Evolutionary conservation across 73 alveolate species (phyloP).

Genomic region (Paraurostyla sp.): DNA sequence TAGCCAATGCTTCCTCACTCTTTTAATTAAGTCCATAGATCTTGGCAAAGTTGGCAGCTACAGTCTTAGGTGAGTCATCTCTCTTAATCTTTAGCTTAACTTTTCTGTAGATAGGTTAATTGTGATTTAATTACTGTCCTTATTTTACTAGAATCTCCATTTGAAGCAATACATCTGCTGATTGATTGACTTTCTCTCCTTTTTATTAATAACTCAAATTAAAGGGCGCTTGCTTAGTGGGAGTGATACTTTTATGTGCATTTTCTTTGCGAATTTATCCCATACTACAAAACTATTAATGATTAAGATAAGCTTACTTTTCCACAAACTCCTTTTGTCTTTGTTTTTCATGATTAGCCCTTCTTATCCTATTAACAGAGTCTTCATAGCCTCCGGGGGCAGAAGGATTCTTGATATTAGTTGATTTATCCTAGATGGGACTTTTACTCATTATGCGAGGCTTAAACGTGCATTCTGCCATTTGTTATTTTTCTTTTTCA

Average conservation of each 20-base stretch:
- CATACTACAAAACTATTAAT: slow-evolving; percentile 2
- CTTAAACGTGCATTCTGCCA: slow-evolving; percentile 29
- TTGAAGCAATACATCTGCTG: slow-evolving; percentile 8
- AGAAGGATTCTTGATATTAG: neutral
- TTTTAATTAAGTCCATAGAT: slow-evolving; percentile 39
- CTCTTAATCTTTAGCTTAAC: slow-evolving; percentile 45
- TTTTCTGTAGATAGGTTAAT: neutral
- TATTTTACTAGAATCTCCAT: slow-evolving; percentile 45
- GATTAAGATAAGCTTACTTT: neutral
- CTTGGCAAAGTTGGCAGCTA: slow-evolving; percentile 17
- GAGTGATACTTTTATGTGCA: neutral
- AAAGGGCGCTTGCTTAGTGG: slow-evolving; percentile 17
- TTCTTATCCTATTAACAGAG: slow-evolving; percentile 37
- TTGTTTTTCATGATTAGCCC: slow-evolving; percentile 25
- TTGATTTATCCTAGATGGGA: neutral
- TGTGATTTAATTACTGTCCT: slow-evolving; percentile 3
- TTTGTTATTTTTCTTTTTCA: slow-evolving; percentile 19
- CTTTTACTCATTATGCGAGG: slow-evolving; percentile 21
- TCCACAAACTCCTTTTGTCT: slow-evolving; percentile 46
- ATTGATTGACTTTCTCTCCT: neutral
- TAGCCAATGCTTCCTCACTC: slow-evolving; percentile 34
- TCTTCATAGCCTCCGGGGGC: slow-evolving; percentile 41
- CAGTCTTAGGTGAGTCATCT: slow-evolving; percentile 33
- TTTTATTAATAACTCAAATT: slow-evolving; percentile 11
- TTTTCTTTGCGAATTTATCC: slow-evolving; percentile 3